Conservation (phyloP, 805 yeast genomes). For the Pichia occidentalis region DNA sequence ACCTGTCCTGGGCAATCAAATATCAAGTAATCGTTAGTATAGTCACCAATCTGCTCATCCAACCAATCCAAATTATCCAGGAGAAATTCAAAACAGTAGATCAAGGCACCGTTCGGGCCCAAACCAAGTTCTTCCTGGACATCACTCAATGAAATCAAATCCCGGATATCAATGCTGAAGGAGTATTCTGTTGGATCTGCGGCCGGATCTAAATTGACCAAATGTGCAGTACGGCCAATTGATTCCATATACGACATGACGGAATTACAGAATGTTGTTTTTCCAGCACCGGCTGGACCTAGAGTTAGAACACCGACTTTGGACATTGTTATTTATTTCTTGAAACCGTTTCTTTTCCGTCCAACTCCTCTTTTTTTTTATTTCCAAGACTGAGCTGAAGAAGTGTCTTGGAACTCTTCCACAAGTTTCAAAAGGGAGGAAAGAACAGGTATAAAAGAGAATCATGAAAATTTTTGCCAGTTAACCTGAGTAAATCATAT, state of each 20-base stretch:
- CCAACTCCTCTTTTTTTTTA: no score
- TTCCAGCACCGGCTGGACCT: constrained; percentile 99
- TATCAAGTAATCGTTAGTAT: constrained; percentile 85
- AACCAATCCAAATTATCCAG: constrained; percentile 92
- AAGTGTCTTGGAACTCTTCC: no score
- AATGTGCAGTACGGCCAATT: constrained; percentile 87
- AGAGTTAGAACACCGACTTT: constrained; percentile 88
- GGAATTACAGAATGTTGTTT: constrained; percentile 85
- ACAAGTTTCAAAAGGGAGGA: no score
- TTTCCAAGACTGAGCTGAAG: no score
- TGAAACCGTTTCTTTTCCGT: not conserved
- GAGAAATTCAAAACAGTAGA: constrained; percentile 90
- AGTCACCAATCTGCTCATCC: constrained; percentile 95
- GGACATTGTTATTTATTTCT: constrained; percentile 51
- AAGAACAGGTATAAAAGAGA: no score
- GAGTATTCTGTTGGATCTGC: constrained; percentile 91
- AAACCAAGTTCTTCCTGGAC: constrained; percentile 90
- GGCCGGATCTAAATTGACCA: constrained; percentile 94
- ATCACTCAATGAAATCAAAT: constrained; percentile 82
- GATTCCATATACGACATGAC: constrained; percentile 83
- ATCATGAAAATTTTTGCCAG: no score
- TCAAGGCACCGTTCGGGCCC: constrained; percentile 93
- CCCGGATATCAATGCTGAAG: constrained; percentile 88
- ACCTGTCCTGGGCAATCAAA: constrained; percentile 98
- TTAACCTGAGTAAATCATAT: no score